Conservation (phyloP, 208 protist genomes). For the Trypanosoma brucei region DNA sequence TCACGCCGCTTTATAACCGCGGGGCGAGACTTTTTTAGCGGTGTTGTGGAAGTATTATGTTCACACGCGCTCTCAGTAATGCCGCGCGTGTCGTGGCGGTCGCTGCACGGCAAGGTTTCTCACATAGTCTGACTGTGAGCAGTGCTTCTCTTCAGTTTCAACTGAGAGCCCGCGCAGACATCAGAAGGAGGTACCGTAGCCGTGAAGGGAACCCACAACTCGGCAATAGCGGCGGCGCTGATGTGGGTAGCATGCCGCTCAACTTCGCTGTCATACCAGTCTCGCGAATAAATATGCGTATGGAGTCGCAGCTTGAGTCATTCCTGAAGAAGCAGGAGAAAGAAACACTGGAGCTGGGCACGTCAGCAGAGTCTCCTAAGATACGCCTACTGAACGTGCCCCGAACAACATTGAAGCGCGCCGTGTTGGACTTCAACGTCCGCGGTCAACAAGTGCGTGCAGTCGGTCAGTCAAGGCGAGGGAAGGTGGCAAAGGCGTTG, state of each 20-base stretch:
- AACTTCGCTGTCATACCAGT: slow-evolving; percentile 18
- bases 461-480: slow-evolving; percentile 52
- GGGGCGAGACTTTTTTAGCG: no score
- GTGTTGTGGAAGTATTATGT: no score
- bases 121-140: no score
- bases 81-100: no score
- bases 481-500: slow-evolving; percentile 42
- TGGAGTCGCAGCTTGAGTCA: slow-evolving; percentile 31
- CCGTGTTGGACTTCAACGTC: slow-evolving; percentile 36
- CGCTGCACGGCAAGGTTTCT: no score
- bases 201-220: background rate
- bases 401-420: slow-evolving; percentile 38
- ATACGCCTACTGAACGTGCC: slow-evolving; percentile 32
- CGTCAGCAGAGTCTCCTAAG: background rate
- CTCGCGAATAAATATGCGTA: slow-evolving; percentile 21
- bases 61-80: no score
- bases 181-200: no score
- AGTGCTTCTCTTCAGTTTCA: no score
- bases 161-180: no score
- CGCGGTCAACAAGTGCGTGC: slow-evolving; percentile 25
- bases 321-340: slow-evolving; percentile 28
- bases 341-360: background rate
- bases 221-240: background rate
- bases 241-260: slow-evolving; percentile 3
- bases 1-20: no score